Evolutionary conservation across 805 yeast species (phyloP).

Genomic region (Vanderwaltozyma verrucispora): DNA sequence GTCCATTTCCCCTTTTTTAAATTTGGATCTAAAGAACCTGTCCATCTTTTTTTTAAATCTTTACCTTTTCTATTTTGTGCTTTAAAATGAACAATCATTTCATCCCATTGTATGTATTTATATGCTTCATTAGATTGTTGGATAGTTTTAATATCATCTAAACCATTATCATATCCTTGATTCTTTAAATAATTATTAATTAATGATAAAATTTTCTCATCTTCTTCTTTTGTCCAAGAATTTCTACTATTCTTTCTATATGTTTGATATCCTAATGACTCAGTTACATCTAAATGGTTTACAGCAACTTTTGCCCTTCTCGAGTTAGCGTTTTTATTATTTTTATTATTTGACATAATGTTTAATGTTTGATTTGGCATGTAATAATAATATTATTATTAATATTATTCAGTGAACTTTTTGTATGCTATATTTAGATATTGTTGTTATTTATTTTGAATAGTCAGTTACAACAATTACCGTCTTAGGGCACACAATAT

Average conservation of each 20-base stretch:
- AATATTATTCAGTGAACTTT: too few species aligned
- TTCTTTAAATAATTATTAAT: conserved; percentile 31
- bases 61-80: conserved; percentile 53
- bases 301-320: conserved; percentile 6
- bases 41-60: conserved; percentile 85
- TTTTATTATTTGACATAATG: background rate
- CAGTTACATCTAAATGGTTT: conserved; percentile 44
- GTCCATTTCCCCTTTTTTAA: conserved; percentile 85
- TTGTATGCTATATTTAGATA: too few species aligned
- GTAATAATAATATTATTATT: too few species aligned
- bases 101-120: conserved; percentile 50
- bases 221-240: conserved; percentile 75
- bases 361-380: too few species aligned
- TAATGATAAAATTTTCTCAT: conserved; percentile 37
- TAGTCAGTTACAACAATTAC: too few species aligned
- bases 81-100: conserved; percentile 37
- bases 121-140: conserved; percentile 24
- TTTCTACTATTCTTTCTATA: conserved; percentile 51
- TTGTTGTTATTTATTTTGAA: too few species aligned
- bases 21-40: conserved; percentile 72
- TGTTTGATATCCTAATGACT: conserved; percentile 65
- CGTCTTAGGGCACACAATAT: too few species aligned
- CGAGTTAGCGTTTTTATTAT: background rate
- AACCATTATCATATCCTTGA: conserved; percentile 29
- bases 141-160: conserved; percentile 20